Evolutionary conservation across 73 alveolate species (phyloP).

Genomic region (Paramecium sexaurelia): DNA sequence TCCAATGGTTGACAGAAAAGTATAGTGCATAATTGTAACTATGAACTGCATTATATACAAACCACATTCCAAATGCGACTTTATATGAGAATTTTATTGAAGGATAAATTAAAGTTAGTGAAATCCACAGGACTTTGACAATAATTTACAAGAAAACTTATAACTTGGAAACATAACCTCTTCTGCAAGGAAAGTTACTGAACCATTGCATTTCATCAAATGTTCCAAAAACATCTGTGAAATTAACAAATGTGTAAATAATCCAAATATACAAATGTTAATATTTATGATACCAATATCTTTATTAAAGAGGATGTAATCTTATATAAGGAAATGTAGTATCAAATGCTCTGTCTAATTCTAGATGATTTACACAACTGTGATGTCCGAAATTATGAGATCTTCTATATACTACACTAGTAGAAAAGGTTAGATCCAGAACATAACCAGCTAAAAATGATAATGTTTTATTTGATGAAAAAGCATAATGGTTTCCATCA

Average conservation of each 20-base stretch:
- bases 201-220: slow-evolving; percentile 81
- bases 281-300: slow-evolving; percentile 71
- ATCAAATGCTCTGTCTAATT: slow-evolving; percentile 83
- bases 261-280: slow-evolving; percentile 74
- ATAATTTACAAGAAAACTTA: slow-evolving; percentile 68
- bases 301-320: slow-evolving; percentile 71
- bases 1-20: slow-evolving; percentile 87
- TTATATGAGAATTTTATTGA: slow-evolving; percentile 64
- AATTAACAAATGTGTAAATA: slow-evolving; percentile 70
- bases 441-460: slow-evolving; percentile 74
- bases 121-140: slow-evolving; percentile 69
- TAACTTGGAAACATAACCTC: slow-evolving; percentile 71
- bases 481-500: slow-evolving; percentile 85
- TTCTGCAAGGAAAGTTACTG: slow-evolving; percentile 78
- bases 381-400: slow-evolving; percentile 85
- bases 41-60: slow-evolving; percentile 64
- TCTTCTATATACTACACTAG: slow-evolving; percentile 77
- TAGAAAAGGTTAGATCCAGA: slow-evolving; percentile 74
- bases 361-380: slow-evolving; percentile 81
- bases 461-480: slow-evolving; percentile 71
- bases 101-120: slow-evolving; percentile 66
- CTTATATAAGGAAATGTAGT: slow-evolving; percentile 79
- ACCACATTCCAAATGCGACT: slow-evolving; percentile 72
- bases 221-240: slow-evolving; percentile 81
- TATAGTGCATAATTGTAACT: slow-evolving; percentile 75